Evolutionary conservation across 179 eudicot species (phyloP).

Genomic region (Spinacia oleracea): DNA sequence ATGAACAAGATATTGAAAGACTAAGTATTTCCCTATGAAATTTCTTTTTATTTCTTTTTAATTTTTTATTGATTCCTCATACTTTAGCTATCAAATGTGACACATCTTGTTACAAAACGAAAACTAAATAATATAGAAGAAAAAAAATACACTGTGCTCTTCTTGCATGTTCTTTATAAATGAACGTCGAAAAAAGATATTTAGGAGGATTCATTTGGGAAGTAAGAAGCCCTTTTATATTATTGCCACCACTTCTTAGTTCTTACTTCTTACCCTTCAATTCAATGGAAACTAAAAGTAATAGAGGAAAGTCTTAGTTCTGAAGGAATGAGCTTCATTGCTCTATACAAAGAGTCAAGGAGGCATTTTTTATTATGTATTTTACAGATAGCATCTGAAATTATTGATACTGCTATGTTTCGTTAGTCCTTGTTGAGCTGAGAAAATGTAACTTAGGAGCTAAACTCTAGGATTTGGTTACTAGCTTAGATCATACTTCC

Average conservation of each 20-base stretch:
- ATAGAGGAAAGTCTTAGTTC: not conserved
- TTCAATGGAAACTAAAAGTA: not conserved
- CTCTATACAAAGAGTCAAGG: not conserved
- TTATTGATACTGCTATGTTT: not conserved
- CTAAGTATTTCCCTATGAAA: no score
- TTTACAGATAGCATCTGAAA: not conserved
- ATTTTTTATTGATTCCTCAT: no score
- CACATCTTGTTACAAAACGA: not conserved
- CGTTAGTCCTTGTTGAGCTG: no score
- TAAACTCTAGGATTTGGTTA: not conserved
- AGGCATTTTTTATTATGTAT: not conserved
- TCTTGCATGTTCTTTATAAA: not conserved
- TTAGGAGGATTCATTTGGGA: not conserved
- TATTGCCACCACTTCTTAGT: not conserved
- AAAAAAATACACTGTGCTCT: no score
- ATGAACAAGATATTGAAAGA: not conserved
- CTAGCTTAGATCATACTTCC: not conserved
- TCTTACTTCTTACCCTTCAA: not conserved
- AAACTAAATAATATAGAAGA: not conserved
- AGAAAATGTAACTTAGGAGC: not conserved
- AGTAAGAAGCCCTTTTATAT: no score
- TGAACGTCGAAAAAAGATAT: not conserved
- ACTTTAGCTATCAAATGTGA: not conserved
- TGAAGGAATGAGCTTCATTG: not conserved
- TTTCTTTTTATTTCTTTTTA: no score